A percentile compares a stretch with the other conserved stretches of the same genome.
phyloP scores from a whole-genome alignment of 208 protist species.

The Leishmania lainsoni region DNA sequence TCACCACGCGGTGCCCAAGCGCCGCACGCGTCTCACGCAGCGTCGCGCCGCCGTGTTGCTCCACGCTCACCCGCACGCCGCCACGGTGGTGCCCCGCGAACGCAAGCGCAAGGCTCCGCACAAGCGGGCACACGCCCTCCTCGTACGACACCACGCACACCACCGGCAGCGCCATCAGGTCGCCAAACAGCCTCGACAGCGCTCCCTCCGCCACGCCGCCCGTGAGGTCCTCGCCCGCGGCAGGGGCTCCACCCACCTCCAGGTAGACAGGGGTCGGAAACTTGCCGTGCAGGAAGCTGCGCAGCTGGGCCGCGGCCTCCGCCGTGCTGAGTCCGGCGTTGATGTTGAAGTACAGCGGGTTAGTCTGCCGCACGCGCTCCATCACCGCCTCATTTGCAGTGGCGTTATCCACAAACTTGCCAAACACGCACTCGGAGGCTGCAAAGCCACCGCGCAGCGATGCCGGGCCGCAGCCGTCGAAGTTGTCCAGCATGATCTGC shows the following conservation, averaged over 20 bases:
- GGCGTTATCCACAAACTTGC: conserved; percentile 27
- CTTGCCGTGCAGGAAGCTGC: conserved; percentile 23
- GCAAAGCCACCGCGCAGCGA: conserved; percentile 16
- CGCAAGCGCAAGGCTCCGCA: conserved; percentile 50
- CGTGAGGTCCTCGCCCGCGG: background rate
- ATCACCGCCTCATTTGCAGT: conserved; percentile 15
- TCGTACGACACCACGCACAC: conserved; percentile 40
- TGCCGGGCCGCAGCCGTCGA: conserved; percentile 55
- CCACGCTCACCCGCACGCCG: conserved; percentile 17
- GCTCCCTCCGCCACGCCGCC: background rate
- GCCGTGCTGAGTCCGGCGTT: conserved; percentile 26
- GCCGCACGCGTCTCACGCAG: conserved; percentile 14
- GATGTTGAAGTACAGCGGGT: conserved; percentile 52
- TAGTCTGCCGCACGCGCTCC: conserved; percentile 8
- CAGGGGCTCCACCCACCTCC: conserved; percentile 13
- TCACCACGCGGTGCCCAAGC: too few species aligned
- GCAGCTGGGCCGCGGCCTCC: conserved; percentile 23
- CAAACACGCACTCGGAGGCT: conserved; percentile 23
- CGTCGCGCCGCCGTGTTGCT: conserved; percentile 12
- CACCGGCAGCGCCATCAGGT: conserved; percentile 51
- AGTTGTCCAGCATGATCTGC: conserved; percentile 50
- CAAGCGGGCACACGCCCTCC: conserved; percentile 47
- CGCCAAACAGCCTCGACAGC: conserved; percentile 21
- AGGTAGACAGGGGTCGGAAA: conserved; percentile 32
- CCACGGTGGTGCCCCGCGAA: conserved; percentile 42